These are phyloP conservation scores for Aschersonia sp. DNA, from an alignment of 2,329 filamentous ascomycete species.

Conservation along the genomic window DNA sequence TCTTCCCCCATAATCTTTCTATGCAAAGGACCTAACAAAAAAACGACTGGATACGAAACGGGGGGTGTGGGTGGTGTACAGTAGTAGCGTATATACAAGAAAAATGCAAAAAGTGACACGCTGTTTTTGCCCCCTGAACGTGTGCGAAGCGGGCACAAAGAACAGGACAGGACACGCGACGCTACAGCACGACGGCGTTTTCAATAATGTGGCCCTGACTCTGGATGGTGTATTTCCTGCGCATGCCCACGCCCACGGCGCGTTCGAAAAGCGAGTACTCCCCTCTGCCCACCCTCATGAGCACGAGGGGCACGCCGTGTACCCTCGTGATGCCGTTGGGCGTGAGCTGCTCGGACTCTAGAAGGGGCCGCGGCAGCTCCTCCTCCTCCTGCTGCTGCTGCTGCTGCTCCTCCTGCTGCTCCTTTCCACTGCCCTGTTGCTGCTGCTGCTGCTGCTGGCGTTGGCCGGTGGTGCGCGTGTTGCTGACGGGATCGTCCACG, in stretches of 20 bases:
- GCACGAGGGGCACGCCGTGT: slow-evolving; percentile 66
- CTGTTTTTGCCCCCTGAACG: no score
- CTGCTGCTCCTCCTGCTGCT: not conserved
- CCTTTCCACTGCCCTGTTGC: no score
- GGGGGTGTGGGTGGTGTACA: no score
- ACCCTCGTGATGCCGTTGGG: slow-evolving; percentile 53
- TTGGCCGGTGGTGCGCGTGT: not conserved
- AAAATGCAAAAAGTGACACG: no score
- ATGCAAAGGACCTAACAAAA: no score
- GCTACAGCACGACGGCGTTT: slow-evolving; percentile 54
- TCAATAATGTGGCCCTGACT: slow-evolving; percentile 67
- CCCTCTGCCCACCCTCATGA: slow-evolving; percentile 57
- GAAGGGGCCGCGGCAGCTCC: slow-evolving; percentile 42
- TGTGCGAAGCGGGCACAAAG: not conserved
- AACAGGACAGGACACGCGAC: not conserved
- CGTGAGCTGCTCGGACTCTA: slow-evolving; percentile 62
- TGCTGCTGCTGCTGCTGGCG: no score
- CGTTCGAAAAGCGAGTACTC: slow-evolving; percentile 45
- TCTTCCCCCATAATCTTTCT: no score
- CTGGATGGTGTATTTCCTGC: slow-evolving; percentile 64
- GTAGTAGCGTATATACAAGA: no score
- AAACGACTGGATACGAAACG: no score
- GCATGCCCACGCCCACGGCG: slow-evolving; percentile 57
- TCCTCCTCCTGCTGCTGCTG: slow-evolving; percentile 7
- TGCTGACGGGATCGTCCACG: slow-evolving; percentile 31